Conservation (phyloP, 108 stramenopile species). For the Nitzschia inconspicua region DNA sequence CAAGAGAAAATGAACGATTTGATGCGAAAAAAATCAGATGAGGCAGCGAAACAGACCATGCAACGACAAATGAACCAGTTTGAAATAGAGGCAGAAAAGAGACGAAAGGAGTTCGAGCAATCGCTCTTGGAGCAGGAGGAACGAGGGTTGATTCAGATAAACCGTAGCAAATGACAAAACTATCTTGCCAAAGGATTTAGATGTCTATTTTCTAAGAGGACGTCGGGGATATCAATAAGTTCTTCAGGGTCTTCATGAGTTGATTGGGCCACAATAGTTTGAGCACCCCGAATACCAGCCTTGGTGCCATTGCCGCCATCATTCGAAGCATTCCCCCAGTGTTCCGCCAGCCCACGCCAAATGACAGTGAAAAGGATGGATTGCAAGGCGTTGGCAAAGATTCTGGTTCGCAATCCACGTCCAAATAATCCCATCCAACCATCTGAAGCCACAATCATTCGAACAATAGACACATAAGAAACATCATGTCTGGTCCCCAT, state of each 20-base stretch:
- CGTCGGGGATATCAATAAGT: too few species aligned
- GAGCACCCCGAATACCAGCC: too few species aligned
- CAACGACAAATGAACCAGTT: neutral
- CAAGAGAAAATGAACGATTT: neutral
- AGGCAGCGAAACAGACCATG: neutral
- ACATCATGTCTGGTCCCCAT: conserved; percentile 58
- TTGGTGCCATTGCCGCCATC: neutral
- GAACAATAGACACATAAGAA: conserved; percentile 62
- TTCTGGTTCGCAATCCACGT: conserved; percentile 68
- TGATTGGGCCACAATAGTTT: too few species aligned
- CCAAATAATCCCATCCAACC: conserved; percentile 88
- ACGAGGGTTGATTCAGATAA: conserved; percentile 8
- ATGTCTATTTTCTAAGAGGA: too few species aligned
- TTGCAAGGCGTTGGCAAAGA: conserved; percentile 81
- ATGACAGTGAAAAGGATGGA: conserved; percentile 77
- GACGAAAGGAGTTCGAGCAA: conserved; percentile 1
- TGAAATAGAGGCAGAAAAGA: conserved; percentile 2
- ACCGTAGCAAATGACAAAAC: too few species aligned
- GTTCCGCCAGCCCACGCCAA: conserved; percentile 78
- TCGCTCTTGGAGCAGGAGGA: conserved; percentile 10
- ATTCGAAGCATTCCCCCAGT: conserved; percentile 11
- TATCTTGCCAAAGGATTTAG: too few species aligned
- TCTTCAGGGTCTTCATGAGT: too few species aligned
- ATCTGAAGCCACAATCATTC: conserved; percentile 75
- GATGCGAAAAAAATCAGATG: neutral